Evolutionary conservation across 768 basidiomycete genomes (phyloP), one percentile per base, ranked within the genome.

Genomic region (Hydnomerulius pinastri): DNA sequence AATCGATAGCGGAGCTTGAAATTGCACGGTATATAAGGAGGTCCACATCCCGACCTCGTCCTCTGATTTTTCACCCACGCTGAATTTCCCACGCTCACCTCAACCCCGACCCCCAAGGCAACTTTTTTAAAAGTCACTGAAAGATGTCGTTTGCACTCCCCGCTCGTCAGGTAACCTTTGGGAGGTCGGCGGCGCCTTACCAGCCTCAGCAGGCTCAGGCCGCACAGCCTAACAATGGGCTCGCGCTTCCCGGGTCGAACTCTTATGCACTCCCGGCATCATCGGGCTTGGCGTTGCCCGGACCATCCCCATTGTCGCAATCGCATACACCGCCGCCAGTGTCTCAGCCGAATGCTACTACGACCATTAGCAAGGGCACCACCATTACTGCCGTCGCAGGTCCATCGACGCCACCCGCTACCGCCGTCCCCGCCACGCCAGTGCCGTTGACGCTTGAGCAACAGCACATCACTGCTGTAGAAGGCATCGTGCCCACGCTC

Each of bases 401-500:
- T 1, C 80, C 85, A 0, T 83, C 86, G 4, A 77, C 81, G 0
- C 76, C 84, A 1, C 73, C 81, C 20, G 50, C 73, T 2, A 59
- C 71, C 0, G 72, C 77, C n/a, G 73, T 82, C 3, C 83, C 87
- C 2, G 75, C 87, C 1, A 87, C 90, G 0, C 85, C 89, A 2
- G 81, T 55, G 1, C 84, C 90, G 3, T 77, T 92, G 56, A 90
- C 90, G 2, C 86, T 91, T 52, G 91, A 93, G 69, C 91, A 93
- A 55, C 91, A 93, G 61, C 90, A 96, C 67, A 96, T 98, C 60
- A 97, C 94, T 13, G 92, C 93, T 36, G 94, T 96, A 15, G 92
- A 97, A 69, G 97, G 96, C 51, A 95, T 98, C 60, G 96, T 98
- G 7, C 97, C 96, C n/a, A 98, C 94, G 2, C 79, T 99, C 44